Conservation (phyloP, 371 early-diverging fungal genomes). For the Mortierella sp. region DNA sequence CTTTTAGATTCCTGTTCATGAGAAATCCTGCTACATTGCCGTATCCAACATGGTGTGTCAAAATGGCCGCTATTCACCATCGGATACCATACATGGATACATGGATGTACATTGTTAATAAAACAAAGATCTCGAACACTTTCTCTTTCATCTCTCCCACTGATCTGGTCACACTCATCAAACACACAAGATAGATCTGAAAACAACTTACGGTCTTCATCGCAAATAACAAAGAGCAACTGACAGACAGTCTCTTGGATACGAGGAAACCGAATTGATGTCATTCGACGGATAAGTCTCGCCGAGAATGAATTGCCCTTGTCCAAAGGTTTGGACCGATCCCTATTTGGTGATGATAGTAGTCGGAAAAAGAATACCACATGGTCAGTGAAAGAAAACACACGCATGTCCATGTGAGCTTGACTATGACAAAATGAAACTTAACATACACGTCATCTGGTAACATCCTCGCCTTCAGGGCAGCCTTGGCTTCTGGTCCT, state of each 20-base stretch:
- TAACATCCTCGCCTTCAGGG: constrained; percentile 57
- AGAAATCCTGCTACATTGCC: constrained; percentile 94
- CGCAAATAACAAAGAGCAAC: constrained; percentile 77
- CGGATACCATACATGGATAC: constrained; percentile 1
- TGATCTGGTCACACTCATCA: too few species aligned
- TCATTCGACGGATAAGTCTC: constrained; percentile 80
- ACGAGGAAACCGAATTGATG: constrained; percentile 71
- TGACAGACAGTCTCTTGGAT: constrained; percentile 77
- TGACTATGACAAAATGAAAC: too few species aligned
- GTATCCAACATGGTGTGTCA: constrained; percentile 87
- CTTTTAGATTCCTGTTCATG: constrained; percentile 69
- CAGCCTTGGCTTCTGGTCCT: constrained; percentile 54
- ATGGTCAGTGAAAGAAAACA: constrained; percentile 3
- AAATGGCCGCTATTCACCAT: constrained; percentile 62
- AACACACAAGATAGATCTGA: too few species aligned
- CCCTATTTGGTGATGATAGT: constrained; percentile 55
- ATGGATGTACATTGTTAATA: neutral
- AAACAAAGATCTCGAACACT: too few species aligned
- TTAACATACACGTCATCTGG: constrained; percentile 77
- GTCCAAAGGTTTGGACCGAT: constrained; percentile 80
- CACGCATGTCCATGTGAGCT: too few species aligned
- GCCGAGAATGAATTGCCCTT: constrained; percentile 72
- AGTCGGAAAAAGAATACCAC: neutral
- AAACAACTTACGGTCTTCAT: constrained; percentile 83
- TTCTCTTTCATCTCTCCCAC: too few species aligned